phyloP scores from a whole-genome alignment of 176 grass and related monocot species.

The Coix lacrymajobi region DNA sequence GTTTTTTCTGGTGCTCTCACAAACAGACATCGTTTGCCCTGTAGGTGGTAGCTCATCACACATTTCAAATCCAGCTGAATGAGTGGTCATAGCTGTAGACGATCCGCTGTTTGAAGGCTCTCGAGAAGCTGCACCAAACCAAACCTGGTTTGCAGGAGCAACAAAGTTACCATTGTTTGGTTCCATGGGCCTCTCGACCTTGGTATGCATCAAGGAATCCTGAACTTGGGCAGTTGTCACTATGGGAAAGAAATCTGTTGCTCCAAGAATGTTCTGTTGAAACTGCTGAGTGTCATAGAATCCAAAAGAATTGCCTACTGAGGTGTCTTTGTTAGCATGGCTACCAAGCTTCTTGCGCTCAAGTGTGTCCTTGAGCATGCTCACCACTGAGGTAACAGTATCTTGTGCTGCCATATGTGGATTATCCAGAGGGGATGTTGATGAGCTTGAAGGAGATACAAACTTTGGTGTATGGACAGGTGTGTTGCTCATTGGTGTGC shows the following conservation, averaged over 20 bases:
- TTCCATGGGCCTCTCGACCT: slow-evolving; percentile 18
- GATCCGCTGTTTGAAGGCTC: slow-evolving; percentile 76
- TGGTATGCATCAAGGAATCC: slow-evolving; percentile 28
- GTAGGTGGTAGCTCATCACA: slow-evolving; percentile 42
- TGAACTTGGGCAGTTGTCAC: slow-evolving; percentile 37
- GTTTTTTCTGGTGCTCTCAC: slow-evolving; percentile 49
- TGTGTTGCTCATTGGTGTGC: slow-evolving; percentile 23
- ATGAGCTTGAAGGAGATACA: slow-evolving; percentile 59
- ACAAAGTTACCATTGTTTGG: slow-evolving; percentile 15
- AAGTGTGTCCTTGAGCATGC: slow-evolving; percentile 72
- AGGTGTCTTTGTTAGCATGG: slow-evolving; percentile 14
- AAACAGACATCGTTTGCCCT: slow-evolving; percentile 42
- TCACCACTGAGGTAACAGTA: slow-evolving; percentile 56
- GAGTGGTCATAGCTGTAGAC: slow-evolving; percentile 38
- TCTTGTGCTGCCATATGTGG: slow-evolving; percentile 37
- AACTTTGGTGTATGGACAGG: slow-evolving; percentile 48
- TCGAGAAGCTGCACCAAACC: slow-evolving; percentile 24
- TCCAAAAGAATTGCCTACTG: slow-evolving; percentile 40
- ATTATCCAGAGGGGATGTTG: slow-evolving; percentile 60
- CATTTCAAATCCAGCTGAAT: slow-evolving; percentile 56
- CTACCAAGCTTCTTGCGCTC: slow-evolving; percentile 51
- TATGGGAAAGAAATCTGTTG: slow-evolving; percentile 21
- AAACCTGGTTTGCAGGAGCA: slow-evolving; percentile 38
- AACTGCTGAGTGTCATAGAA: slow-evolving; percentile 40
- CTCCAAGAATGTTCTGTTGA: slow-evolving; percentile 37